phyloP scores from a whole-genome alignment of 352 stramenopile species.

The Globisporangium orthogonon region DNA sequence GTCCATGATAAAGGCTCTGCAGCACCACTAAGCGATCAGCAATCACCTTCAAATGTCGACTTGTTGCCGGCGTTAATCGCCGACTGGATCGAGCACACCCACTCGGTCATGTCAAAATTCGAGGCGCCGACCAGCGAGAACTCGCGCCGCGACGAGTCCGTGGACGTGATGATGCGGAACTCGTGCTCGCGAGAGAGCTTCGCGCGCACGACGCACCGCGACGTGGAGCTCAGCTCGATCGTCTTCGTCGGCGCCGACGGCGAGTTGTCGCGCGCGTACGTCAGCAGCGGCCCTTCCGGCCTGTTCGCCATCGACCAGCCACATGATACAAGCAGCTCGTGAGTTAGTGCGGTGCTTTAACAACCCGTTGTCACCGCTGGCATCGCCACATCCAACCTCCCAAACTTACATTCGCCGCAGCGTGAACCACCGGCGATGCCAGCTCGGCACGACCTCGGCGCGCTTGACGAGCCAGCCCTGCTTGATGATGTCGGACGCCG shows the following conservation, averaged over 20 bases:
- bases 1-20: not conserved
- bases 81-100: slow-evolving; percentile 73
- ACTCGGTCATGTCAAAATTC: slow-evolving; percentile 79
- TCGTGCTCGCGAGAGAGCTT: slow-evolving; percentile 62
- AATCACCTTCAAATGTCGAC: slow-evolving; percentile 56
- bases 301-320: slow-evolving; percentile 9
- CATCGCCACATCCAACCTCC: not conserved
- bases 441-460: slow-evolving; percentile 68
- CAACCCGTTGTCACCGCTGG: not conserved
- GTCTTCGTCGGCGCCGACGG: slow-evolving; percentile 45
- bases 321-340: not conserved
- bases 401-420: slow-evolving; percentile 53
- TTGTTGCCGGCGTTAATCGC: slow-evolving; percentile 80
- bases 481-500: slow-evolving; percentile 31
- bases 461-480: slow-evolving; percentile 81
- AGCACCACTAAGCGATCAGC: not conserved
- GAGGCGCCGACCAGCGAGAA: slow-evolving; percentile 55
- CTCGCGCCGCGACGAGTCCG: slow-evolving; percentile 58
- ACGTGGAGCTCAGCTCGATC: slow-evolving; percentile 74
- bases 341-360: not conserved
- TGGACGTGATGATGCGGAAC: slow-evolving; percentile 74
- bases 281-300: slow-evolving; percentile 67
- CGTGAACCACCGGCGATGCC: slow-evolving; percentile 79
- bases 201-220: slow-evolving; percentile 49
- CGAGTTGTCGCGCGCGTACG: slow-evolving; percentile 66